Evolutionary conservation across 257 asterid genomes (phyloP), one percentile per base, ranked within the genome.

Genomic region (Solanum dulcamara): DNA sequence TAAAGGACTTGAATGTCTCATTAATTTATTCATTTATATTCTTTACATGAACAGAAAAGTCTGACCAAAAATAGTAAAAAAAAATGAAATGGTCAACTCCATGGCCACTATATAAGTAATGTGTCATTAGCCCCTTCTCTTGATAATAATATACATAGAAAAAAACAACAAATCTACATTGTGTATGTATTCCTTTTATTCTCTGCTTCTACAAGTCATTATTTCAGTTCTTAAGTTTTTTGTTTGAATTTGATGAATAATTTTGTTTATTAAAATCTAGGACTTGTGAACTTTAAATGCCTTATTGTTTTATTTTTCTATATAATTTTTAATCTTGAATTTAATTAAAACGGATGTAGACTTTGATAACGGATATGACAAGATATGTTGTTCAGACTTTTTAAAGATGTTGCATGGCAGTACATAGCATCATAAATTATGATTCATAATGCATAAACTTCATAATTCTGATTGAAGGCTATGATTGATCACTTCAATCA

Each of bases 161-260:
- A 59, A n/a, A 3, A 5, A 81, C 3, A 18, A 55, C 89, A 92
- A 92, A 89, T 94, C 20, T 92, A 92, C 88, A 88, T 94, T 46
- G 89, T 94, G 97, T 94, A 91, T 5, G 95, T 20, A 4, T 70
- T 70, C 51, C n/a, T 10, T 53, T 68, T 86, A 40, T 32, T 64
- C n/a, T 84, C 24, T 85, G 4, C 4, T 35, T 35, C 38, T 35
- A 5, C 38, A 35, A 35, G 4, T 35, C 38, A 33, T 35, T 71
- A 0, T 46, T 13, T 48, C 6, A 4, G 5, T 48, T 14, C 10
- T 4, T 4, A 48, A 13, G 17, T 4, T 48, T 13, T 48, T 48
- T 40, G 12, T 1, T 40, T 40, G 46, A 40, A 40, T 40, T 40
- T 40, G 12, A 40, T 40, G 46, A 40, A 40, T 40, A 9, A 40